phyloP scores from a whole-genome alignment of 1,284 basidiomycete species.

The Cryptococcus hybrid region DNA sequence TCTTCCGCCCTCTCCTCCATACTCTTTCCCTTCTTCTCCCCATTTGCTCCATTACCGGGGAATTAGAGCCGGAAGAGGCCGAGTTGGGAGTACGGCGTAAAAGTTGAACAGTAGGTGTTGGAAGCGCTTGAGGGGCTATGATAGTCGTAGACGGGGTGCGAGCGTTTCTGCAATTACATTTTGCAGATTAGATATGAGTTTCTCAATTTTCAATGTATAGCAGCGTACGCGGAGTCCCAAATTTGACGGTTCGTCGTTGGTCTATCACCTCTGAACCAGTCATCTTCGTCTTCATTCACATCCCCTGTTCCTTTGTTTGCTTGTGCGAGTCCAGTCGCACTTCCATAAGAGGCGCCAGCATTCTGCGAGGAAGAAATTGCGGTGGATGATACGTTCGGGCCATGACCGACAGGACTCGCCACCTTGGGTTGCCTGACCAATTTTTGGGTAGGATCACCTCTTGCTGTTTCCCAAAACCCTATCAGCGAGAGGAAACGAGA shows the following conservation, averaged over 20 bases:
- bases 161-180: constrained; percentile 6
- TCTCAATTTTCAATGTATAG: no score
- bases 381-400: neutral
- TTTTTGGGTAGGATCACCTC: neutral
- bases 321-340: neutral
- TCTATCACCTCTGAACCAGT: constrained; percentile 30
- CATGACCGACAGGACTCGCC: no score
- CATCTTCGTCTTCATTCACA: constrained; percentile 20
- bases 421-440: neutral
- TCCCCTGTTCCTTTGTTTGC: neutral
- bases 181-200: no score
- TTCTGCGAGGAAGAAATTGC: neutral
- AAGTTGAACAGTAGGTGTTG: constrained; percentile 13
- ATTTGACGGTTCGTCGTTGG: constrained; percentile 32
- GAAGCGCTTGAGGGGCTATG: constrained; percentile 9
- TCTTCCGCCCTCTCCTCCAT: constrained; percentile 30
- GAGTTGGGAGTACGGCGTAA: constrained; percentile 5
- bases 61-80: constrained; percentile 1
- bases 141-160: constrained; percentile 1
- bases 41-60: neutral
- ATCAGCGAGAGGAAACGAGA: constrained; percentile 4
- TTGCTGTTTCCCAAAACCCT: neutral
- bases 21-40: constrained; percentile 15
- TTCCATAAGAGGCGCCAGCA: neutral
- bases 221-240: constrained; percentile 41